Evolutionary conservation across 2,329 filamentous ascomycete genomes (phyloP).

Genomic region (Fusarium subglutinans): DNA sequence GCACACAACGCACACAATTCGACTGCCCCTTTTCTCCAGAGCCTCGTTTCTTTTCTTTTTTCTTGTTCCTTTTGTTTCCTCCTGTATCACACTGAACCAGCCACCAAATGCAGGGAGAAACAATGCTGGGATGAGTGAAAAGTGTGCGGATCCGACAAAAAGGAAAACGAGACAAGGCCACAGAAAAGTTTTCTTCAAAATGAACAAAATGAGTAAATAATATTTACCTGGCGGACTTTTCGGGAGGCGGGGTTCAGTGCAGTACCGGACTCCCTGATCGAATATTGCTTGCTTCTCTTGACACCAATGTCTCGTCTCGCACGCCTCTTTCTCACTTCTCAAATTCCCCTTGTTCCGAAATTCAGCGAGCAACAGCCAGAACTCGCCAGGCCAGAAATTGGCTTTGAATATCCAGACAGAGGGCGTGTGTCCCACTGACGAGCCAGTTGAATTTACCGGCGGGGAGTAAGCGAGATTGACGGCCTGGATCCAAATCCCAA

Average conservation of each 20-base stretch:
- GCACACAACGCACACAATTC: slow-evolving; percentile 37
- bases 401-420: slow-evolving; percentile 2
- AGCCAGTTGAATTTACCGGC: slow-evolving; percentile 48
- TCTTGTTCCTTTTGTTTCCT: slow-evolving; percentile 26
- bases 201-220: slow-evolving; percentile 5
- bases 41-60: slow-evolving; percentile 28
- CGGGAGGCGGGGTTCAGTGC: slow-evolving; percentile 25
- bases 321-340: slow-evolving; percentile 17
- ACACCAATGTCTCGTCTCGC: neutral
- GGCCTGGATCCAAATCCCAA: slow-evolving; percentile 36
- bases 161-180: slow-evolving; percentile 22
- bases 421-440: slow-evolving; percentile 34
- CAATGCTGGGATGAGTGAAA: slow-evolving; percentile 5
- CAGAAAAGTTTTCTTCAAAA: slow-evolving; percentile 21
- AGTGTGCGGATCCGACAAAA: slow-evolving; percentile 18
- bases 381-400: slow-evolving; percentile 20
- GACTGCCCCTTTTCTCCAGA: slow-evolving; percentile 25
- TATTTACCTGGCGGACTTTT: slow-evolving; percentile 14
- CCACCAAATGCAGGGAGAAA: slow-evolving; percentile 33
- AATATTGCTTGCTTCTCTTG: slow-evolving; percentile 13
- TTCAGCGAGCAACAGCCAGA: slow-evolving; percentile 21
- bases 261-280: neutral
- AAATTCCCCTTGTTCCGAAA: slow-evolving; percentile 24
- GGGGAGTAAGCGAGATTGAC: slow-evolving; percentile 50
- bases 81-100: slow-evolving; percentile 20